These are phyloP conservation scores for Hanseniaspora meyeri DNA, from an alignment of 805 yeast genomes.

Conservation along the genomic window DNA sequence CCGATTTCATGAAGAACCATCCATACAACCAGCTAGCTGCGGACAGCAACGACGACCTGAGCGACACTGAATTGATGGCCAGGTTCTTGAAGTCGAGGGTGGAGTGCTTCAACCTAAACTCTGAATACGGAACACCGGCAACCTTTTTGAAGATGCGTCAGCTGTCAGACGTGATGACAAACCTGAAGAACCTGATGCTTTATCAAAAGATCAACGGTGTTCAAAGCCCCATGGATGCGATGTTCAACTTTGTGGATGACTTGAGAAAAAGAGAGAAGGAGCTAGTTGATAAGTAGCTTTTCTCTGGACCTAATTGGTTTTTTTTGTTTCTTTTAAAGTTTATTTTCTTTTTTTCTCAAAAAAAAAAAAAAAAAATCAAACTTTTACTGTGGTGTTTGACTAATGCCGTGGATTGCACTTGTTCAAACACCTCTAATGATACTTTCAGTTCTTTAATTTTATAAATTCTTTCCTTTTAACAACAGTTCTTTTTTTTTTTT, in stretches of 20 bases:
- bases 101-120: neutral
- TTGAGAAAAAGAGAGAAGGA: constrained; percentile 15
- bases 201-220: constrained; percentile 39
- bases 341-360: neutral
- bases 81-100: neutral
- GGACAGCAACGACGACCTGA: neutral
- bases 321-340: neutral
- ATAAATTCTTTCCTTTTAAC: neutral
- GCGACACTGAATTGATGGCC: neutral
- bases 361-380: too few relatives aligned
- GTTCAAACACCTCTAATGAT: neutral
- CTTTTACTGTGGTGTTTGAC: neutral
- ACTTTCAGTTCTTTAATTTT: neutral
- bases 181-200: constrained; percentile 51
- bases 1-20: constrained; percentile 6
- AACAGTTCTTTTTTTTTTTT: too few relatives aligned
- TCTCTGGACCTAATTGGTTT: neutral
- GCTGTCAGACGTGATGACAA: constrained; percentile 66
- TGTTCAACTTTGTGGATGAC: constrained; percentile 31
- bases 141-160: constrained; percentile 60
- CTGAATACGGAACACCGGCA: constrained; percentile 42
- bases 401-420: neutral
- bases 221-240: constrained; percentile 43
- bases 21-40: neutral
- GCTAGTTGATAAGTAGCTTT: neutral